phyloP scores from a whole-genome alignment of 2,329 filamentous ascomycete genomes.

The Ilyonectria sp. region DNA sequence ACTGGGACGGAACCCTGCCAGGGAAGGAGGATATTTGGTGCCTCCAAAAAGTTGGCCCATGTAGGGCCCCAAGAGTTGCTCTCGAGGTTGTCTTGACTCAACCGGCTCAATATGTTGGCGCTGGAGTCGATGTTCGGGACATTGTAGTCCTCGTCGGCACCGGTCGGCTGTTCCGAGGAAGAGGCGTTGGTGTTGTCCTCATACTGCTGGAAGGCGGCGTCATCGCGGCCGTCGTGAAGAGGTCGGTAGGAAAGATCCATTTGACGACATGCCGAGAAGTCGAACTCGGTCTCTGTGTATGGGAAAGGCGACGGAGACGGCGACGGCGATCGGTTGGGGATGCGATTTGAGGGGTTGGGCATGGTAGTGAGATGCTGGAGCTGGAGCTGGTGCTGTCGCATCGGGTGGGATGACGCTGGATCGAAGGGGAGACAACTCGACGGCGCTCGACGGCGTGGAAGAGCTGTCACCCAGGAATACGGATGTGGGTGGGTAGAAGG shows the following conservation, averaged over 20 bases:
- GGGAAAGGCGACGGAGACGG: background rate
- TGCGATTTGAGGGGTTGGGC: background rate
- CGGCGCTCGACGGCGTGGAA: background rate
- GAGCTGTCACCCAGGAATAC: background rate
- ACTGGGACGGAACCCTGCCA: too few species aligned
- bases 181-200: background rate
- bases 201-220: background rate
- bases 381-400: background rate
- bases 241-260: background rate
- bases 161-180: background rate
- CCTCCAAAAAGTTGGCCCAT: background rate
- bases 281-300: background rate
- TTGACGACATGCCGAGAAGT: background rate
- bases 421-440: background rate
- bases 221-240: conserved; percentile 2
- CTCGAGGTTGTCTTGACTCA: background rate
- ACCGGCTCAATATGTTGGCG: background rate
- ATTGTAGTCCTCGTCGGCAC: background rate
- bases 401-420: background rate
- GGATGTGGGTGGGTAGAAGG: too few species aligned
- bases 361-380: background rate
- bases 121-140: background rate
- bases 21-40: too few species aligned
- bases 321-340: background rate
- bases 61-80: background rate